phyloP scores from a whole-genome alignment of 768 basidiomycete genomes.

The Melanogaster broomeanus region DNA sequence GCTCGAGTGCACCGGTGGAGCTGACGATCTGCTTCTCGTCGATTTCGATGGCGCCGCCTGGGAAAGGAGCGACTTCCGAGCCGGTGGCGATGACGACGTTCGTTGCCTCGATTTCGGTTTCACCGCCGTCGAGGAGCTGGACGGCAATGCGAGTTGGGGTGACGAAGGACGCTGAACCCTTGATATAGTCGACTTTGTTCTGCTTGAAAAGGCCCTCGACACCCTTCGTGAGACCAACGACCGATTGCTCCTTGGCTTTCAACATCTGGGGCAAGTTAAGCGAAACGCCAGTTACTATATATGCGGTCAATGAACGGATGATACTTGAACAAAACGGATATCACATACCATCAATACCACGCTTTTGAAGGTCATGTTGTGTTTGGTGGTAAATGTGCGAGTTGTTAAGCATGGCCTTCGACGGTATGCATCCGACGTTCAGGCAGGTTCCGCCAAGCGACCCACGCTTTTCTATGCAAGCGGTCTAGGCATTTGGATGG shows the following conservation, averaged over 20 bases:
- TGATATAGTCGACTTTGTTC: slow-evolving; percentile 98
- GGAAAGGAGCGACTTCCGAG: slow-evolving; percentile 95
- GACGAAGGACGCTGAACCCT: slow-evolving; percentile 88
- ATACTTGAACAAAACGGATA: not conserved
- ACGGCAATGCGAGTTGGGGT: slow-evolving; percentile 76
- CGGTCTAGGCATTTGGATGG: slow-evolving; percentile 63
- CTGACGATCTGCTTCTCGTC: slow-evolving; percentile 97
- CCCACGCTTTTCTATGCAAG: slow-evolving; percentile 96
- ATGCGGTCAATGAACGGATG: not conserved
- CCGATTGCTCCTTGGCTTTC: slow-evolving; percentile 85
- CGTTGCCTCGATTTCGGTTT: slow-evolving; percentile 85
- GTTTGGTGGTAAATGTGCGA: slow-evolving; percentile 97
- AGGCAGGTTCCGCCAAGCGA: slow-evolving; percentile 96
- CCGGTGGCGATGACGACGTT: slow-evolving; percentile 97
- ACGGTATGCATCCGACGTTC: slow-evolving; percentile 98
- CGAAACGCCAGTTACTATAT: slow-evolving; percentile 66
- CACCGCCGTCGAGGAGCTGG: slow-evolving; percentile 78
- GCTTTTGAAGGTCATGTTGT: slow-evolving; percentile 81
- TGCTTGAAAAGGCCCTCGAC: slow-evolving; percentile 93
- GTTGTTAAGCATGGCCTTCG: slow-evolving; percentile 99
- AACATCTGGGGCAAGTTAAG: slow-evolving; percentile 93
- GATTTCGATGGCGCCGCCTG: slow-evolving; percentile 87
- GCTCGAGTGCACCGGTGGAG: slow-evolving; percentile 84
- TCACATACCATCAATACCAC: slow-evolving; percentile 89
- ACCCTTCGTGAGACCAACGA: slow-evolving; percentile 85